Conservation (phyloP, 441 rosid species). For the Bruguiera hainesii region DNA sequence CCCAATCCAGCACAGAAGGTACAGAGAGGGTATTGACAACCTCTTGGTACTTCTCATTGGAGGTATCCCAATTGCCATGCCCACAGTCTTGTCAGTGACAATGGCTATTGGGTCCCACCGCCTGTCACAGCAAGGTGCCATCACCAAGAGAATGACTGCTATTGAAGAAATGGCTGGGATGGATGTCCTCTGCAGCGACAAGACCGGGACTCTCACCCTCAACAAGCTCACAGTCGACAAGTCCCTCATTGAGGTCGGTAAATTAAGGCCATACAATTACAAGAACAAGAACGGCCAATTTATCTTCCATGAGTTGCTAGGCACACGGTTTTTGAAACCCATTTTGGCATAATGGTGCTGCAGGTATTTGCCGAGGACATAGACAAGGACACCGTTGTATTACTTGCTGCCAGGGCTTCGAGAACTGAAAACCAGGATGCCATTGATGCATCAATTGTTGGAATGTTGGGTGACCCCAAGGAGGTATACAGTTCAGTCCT, state of each 20-base stretch:
- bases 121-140: slow-evolving; percentile 89
- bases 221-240: slow-evolving; percentile 91
- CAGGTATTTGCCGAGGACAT: slow-evolving; percentile 45
- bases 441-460: slow-evolving; percentile 86
- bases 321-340: slow-evolving; percentile 2
- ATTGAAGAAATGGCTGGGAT: slow-evolving; percentile 98
- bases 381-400: slow-evolving; percentile 48
- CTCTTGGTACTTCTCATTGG: slow-evolving; percentile 91
- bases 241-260: slow-evolving; percentile 66
- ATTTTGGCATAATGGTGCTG: not conserved
- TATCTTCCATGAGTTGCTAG: not conserved
- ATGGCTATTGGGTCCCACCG: slow-evolving; percentile 98
- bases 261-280: not conserved
- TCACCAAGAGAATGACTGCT: slow-evolving; percentile 96
- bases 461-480: slow-evolving; percentile 80
- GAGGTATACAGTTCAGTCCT: slow-evolving; percentile 40
- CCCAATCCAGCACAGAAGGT: slow-evolving; percentile 64
- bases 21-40: slow-evolving; percentile 87
- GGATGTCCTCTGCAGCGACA: slow-evolving; percentile 96
- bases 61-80: slow-evolving; percentile 99
- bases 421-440: slow-evolving; percentile 94
- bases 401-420: slow-evolving; percentile 85
- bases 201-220: slow-evolving; percentile 91
- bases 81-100: slow-evolving; percentile 87
- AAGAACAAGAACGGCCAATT: too few species aligned